phyloP scores from a whole-genome alignment of 257 asterid genomes.

The Gardenia jasminoides region DNA sequence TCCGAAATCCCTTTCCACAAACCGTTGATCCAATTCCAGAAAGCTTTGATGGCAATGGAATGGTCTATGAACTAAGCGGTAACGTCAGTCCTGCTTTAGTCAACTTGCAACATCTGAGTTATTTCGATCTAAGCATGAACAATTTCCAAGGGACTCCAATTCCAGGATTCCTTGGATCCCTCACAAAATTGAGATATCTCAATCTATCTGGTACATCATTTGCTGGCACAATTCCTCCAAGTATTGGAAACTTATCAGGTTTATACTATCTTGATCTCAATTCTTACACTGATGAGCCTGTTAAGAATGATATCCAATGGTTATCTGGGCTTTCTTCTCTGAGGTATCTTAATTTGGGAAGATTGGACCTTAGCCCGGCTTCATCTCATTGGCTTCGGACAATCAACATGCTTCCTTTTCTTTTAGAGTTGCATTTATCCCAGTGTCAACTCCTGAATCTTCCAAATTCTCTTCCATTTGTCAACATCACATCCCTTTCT shows the following conservation, averaged over 20 bases:
- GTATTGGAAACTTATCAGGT: slow-evolving; percentile 25
- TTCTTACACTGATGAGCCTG: slow-evolving; percentile 5
- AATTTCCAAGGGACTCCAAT: slow-evolving; percentile 33
- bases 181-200: slow-evolving; percentile 28
- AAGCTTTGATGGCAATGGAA: not conserved
- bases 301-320: slow-evolving; percentile 28
- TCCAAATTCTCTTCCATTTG: slow-evolving; percentile 25
- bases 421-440: slow-evolving; percentile 33
- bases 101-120: slow-evolving; percentile 25
- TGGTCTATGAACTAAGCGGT: slow-evolving; percentile 15
- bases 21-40: not conserved
- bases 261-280: slow-evolving; percentile 35
- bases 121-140: slow-evolving; percentile 41
- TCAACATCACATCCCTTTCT: slow-evolving; percentile 34
- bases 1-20: slow-evolving; percentile 20
- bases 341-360: slow-evolving; percentile 25
- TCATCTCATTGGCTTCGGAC: slow-evolving; percentile 30
- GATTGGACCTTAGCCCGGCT: slow-evolving; percentile 24
- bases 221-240: slow-evolving; percentile 26
- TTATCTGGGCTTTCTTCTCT: slow-evolving; percentile 26
- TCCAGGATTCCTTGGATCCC: slow-evolving; percentile 32
- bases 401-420: slow-evolving; percentile 26
- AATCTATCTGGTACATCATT: slow-evolving; percentile 37
- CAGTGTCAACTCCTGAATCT: slow-evolving; percentile 28
- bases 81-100: slow-evolving; percentile 31